Percentiles rank a stretch among this genome's conserved stretches.
Conservation (phyloP, 129 eudicot genomes). For the Centrapalus pauciflorus region DNA sequence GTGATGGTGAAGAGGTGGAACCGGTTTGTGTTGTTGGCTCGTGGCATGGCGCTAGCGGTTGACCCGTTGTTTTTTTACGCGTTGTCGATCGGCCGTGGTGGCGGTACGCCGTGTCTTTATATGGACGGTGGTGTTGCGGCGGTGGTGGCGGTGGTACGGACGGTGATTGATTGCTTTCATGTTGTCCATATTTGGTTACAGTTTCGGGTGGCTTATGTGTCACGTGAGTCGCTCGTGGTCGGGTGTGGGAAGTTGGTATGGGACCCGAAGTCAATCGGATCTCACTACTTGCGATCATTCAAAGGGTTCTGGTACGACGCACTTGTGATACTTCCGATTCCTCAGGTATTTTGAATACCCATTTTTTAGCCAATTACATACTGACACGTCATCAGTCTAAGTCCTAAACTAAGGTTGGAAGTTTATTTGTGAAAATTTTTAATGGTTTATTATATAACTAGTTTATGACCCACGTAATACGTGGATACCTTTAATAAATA, state of each 20-base stretch:
- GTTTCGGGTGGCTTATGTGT: conserved; percentile 87
- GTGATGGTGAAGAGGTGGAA: conserved; percentile 75
- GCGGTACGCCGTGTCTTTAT: conserved; percentile 70
- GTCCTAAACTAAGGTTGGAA: too few species aligned
- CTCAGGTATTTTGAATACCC: too few species aligned
- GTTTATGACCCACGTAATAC: too few species aligned
- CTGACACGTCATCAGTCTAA: too few species aligned
- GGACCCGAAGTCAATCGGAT: conserved; percentile 66
- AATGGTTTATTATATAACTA: too few species aligned
- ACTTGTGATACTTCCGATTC: conserved; percentile 87
- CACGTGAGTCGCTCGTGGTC: conserved; percentile 90
- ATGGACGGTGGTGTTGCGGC: conserved; percentile 87
- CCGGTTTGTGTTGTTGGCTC: conserved; percentile 61
- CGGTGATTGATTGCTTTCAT: conserved; percentile 73
- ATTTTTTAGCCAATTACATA: too few species aligned
- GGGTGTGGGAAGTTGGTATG: conserved; percentile 98
- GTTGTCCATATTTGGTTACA: conserved; percentile 76
- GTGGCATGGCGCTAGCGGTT: conserved; percentile 86
- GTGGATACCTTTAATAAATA: too few species aligned
- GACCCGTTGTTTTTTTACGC: conserved; percentile 94
- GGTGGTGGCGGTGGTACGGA: conserved; percentile 59
- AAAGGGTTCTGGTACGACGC: conserved; percentile 92
- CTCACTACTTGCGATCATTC: conserved; percentile 67
- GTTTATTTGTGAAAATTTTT: too few species aligned
- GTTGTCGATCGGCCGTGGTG: conserved; percentile 71